Conservation (phyloP, 2,329 filamentous ascomycete species). For the Sporothrix pallida region DNA sequence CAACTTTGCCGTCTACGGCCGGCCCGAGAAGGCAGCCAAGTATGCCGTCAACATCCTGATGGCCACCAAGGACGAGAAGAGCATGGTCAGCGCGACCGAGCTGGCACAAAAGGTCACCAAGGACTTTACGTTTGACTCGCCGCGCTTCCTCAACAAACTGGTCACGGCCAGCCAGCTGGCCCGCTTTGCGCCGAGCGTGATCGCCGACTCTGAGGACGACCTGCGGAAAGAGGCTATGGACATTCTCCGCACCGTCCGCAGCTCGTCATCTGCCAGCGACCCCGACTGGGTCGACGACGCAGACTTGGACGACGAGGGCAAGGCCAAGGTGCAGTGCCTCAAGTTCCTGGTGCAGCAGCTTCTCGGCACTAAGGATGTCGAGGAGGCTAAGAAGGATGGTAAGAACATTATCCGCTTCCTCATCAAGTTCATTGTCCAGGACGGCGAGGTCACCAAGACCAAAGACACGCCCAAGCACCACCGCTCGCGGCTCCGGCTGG, state of each 20-base stretch:
- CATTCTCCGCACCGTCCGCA: slow-evolving; percentile 73
- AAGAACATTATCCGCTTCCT: slow-evolving; percentile 73
- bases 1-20: slow-evolving; percentile 81
- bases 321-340: slow-evolving; percentile 82
- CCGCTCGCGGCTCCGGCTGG: slow-evolving; percentile 78
- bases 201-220: slow-evolving; percentile 74
- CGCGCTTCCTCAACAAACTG: slow-evolving; percentile 77
- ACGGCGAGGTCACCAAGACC: slow-evolving; percentile 55
- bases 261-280: slow-evolving; percentile 44
- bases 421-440: slow-evolving; percentile 73
- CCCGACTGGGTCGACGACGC: slow-evolving; percentile 67
- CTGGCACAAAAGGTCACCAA: slow-evolving; percentile 77
- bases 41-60: slow-evolving; percentile 92
- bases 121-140: slow-evolving; percentile 72
- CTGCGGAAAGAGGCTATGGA: slow-evolving; percentile 80
- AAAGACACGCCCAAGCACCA: slow-evolving; percentile 80
- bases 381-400: slow-evolving; percentile 59
- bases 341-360: slow-evolving; percentile 87
- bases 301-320: slow-evolving; percentile 77
- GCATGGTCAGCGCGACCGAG: slow-evolving; percentile 80
- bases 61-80: slow-evolving; percentile 74
- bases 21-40: slow-evolving; percentile 83
- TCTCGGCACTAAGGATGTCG: slow-evolving; percentile 61
- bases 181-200: slow-evolving; percentile 73
- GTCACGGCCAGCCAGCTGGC: slow-evolving; percentile 76